phyloP scores from a whole-genome alignment of 768 basidiomycete species.

The Mycena leptocephala region DNA sequence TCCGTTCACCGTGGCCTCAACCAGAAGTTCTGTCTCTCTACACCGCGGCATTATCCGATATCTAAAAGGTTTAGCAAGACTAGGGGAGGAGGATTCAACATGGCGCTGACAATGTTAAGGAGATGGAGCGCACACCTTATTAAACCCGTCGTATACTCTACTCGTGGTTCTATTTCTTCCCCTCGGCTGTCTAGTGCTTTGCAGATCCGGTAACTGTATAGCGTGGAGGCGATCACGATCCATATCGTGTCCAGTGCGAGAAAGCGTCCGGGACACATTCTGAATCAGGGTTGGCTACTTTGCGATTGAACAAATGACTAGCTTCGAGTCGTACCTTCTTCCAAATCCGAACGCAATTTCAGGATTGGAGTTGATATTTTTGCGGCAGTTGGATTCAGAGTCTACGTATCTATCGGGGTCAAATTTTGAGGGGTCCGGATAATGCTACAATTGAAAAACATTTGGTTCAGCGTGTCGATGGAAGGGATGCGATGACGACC shows the following conservation, averaged over 20 bases:
- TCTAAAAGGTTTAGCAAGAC: constrained; percentile 16
- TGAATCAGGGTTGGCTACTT: neutral
- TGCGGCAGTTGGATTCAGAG: constrained; percentile 27
- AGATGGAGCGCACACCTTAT: constrained; percentile 52
- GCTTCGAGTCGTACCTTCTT: constrained; percentile 28
- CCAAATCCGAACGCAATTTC: constrained; percentile 34
- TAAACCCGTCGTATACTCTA: constrained; percentile 60
- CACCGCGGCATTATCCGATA: constrained; percentile 10
- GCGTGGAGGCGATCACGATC: constrained; percentile 62
- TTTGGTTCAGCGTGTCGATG: neutral
- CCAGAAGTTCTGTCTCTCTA: neutral
- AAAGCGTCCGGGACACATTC: constrained; percentile 66
- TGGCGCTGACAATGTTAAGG: neutral
- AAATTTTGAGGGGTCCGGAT: constrained; percentile 64
- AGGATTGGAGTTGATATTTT: constrained; percentile 30
- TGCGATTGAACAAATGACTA: too few species aligned
- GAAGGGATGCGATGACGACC: neutral
- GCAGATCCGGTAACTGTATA: constrained; percentile 58
- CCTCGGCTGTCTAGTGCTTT: constrained; percentile 57
- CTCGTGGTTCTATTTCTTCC: constrained; percentile 44
- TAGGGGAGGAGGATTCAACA: neutral
- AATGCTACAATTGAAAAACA: constrained; percentile 38
- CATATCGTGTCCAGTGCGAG: constrained; percentile 63
- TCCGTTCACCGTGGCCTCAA: neutral
- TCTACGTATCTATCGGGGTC: constrained; percentile 65